Evolutionary conservation across 106 monocot genomes (phyloP).

Genomic region (Dendrobium catenatum): DNA sequence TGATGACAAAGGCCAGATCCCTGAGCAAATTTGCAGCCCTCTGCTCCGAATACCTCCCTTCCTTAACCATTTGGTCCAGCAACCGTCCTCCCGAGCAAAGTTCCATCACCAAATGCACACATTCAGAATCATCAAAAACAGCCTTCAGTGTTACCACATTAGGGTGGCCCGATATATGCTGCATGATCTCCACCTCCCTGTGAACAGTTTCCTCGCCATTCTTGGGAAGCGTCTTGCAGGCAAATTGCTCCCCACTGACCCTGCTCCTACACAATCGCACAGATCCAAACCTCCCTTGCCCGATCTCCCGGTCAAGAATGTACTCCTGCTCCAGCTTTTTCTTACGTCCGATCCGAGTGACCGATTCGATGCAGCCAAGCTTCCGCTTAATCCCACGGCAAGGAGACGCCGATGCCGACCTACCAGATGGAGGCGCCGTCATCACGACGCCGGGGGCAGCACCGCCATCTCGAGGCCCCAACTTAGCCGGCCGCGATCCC

Average conservation of each 20-base stretch:
- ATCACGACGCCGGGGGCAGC: constrained; percentile 22
- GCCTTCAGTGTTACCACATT: constrained; percentile 66
- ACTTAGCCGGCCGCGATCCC: constrained; percentile 1
- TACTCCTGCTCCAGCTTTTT: constrained; percentile 70
- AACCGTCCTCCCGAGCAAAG: constrained; percentile 75
- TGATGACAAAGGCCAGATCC: constrained; percentile 66
- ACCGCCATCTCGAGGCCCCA: constrained; percentile 14
- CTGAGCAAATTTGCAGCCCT: constrained; percentile 52
- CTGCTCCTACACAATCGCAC: constrained; percentile 50
- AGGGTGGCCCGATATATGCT: constrained; percentile 90
- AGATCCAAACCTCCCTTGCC: constrained; percentile 83
- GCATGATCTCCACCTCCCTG: constrained; percentile 97
- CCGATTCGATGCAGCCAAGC: constrained; percentile 69
- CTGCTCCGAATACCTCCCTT: constrained; percentile 63
- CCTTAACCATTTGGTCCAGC: constrained; percentile 56
- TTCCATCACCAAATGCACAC: constrained; percentile 88
- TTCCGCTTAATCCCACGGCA: constrained; percentile 78
- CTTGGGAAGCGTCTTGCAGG: constrained; percentile 74
- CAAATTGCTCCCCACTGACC: constrained; percentile 49
- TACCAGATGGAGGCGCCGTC: constrained; percentile 50
- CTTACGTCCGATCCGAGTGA: constrained; percentile 45
- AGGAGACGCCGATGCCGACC: constrained; percentile 32
- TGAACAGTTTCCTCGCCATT: constrained; percentile 86
- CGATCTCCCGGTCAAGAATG: constrained; percentile 52
- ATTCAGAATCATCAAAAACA: constrained; percentile 76